phyloP scores from a whole-genome alignment of 371 early-diverging fungal genomes.

The Mortierella sp. region DNA sequence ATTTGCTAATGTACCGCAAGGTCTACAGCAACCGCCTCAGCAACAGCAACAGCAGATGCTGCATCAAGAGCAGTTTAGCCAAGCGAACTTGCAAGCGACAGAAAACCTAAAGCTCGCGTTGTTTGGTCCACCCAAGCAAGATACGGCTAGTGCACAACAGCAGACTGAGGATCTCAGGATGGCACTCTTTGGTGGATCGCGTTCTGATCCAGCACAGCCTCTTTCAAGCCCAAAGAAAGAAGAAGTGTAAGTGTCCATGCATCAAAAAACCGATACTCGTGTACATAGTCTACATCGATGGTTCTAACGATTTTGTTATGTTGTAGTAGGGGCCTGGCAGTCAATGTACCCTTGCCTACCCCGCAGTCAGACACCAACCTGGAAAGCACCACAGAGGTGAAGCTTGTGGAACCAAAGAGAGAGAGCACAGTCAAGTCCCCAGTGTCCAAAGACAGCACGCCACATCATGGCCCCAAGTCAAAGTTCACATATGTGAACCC shows the following conservation, averaged over 20 bases:
- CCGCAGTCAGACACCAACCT: slow-evolving; percentile 6
- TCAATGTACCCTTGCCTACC: slow-evolving; percentile 25
- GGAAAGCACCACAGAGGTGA: slow-evolving; percentile 13
- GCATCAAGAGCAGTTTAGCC: slow-evolving; percentile 15
- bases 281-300: no score
- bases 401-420: slow-evolving; percentile 6
- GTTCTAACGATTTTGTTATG: not conserved
- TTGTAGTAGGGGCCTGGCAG: slow-evolving; percentile 32
- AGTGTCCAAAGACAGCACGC: slow-evolving; percentile 33
- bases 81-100: slow-evolving; percentile 49
- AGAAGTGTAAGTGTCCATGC: slow-evolving; percentile 28
- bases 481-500: slow-evolving; percentile 54
- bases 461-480: slow-evolving; percentile 26
- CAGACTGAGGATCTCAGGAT: slow-evolving; percentile 47
- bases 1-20: slow-evolving; percentile 14
- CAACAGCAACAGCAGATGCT: slow-evolving; percentile 8
- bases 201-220: slow-evolving; percentile 34
- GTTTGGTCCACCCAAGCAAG: slow-evolving; percentile 50
- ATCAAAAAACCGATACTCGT: no score
- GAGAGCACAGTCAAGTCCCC: slow-evolving; percentile 14
- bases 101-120: slow-evolving; percentile 52
- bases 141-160: slow-evolving; percentile 31
- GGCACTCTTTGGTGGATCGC: slow-evolving; percentile 46
- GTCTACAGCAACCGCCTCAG: slow-evolving; percentile 7
- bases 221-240: slow-evolving; percentile 46